A percentile compares a stretch with the other conserved stretches of the same genome.
phyloP scores from a whole-genome alignment of 345 rosid genomes.

The Barbarea vulgaris region DNA sequence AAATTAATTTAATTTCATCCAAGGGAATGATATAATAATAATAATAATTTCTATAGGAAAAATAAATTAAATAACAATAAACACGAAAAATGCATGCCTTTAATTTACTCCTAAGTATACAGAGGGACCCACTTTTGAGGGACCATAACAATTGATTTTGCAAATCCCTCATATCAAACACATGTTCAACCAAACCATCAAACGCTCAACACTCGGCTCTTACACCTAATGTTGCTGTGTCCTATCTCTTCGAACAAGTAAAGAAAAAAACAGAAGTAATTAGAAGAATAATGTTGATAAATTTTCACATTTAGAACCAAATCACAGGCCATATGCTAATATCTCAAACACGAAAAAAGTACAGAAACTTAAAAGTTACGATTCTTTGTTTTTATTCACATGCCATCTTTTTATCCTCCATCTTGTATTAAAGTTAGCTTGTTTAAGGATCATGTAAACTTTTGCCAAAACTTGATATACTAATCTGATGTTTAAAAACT shows the following conservation, averaged over 20 bases:
- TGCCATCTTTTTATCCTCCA: not conserved
- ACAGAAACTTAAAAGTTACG: not conserved
- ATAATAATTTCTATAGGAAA: constrained; percentile 8
- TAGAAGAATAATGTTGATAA: not conserved
- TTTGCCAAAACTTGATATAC: not conserved
- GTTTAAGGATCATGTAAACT: not conserved
- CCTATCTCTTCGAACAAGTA: not conserved
- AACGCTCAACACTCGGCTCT: constrained; percentile 2
- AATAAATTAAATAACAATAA: constrained; percentile 5
- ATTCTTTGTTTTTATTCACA: not conserved
- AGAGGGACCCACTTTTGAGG: constrained; percentile 27
- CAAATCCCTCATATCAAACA: constrained; percentile 27
- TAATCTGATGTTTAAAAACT: not conserved
- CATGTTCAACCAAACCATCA: constrained; percentile 39
- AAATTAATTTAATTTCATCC: not conserved
- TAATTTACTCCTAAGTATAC: constrained; percentile 37
- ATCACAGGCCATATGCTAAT: not conserved
- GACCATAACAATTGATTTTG: constrained; percentile 28
- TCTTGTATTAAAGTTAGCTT: not conserved
- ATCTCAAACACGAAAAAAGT: not conserved
- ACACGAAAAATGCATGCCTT: constrained; percentile 35
- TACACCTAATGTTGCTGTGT: constrained; percentile 21
- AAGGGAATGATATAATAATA: constrained; percentile 17
- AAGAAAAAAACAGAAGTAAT: not conserved
- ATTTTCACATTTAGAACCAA: not conserved